Conservation (phyloP, 192 early-diverging fungal genomes). For the Coemansia furcata region DNA sequence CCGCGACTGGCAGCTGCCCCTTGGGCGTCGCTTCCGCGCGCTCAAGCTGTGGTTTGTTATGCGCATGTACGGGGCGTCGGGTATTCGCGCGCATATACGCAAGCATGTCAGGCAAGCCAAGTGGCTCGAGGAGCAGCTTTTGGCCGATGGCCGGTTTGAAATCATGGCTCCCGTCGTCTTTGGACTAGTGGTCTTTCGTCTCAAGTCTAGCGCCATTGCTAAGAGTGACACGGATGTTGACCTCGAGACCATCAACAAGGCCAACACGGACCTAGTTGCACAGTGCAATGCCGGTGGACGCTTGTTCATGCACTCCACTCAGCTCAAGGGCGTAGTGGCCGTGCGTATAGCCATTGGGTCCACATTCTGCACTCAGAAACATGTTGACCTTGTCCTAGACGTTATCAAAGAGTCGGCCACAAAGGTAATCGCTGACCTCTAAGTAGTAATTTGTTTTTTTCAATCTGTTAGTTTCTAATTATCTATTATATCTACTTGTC, state of each 20-base stretch:
- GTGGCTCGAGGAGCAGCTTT: conserved; percentile 37
- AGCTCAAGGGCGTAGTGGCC: conserved; percentile 30
- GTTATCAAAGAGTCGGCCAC: conserved; percentile 14
- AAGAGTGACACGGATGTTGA: background rate
- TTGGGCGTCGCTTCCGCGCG: conserved; percentile 60
- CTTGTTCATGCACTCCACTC: conserved; percentile 41
- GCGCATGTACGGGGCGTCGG: conserved; percentile 57
- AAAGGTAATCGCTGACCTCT: conserved; percentile 5
- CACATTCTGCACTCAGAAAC: conserved; percentile 15
- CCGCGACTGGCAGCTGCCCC: conserved; percentile 58
- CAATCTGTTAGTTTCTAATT: background rate
- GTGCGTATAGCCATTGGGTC: conserved; percentile 41
- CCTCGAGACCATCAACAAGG: conserved; percentile 16
- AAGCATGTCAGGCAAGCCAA: conserved; percentile 37
- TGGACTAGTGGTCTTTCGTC: conserved; percentile 51
- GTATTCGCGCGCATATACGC: conserved; percentile 55
- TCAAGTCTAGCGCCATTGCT: conserved; percentile 33
- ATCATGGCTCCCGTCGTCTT: conserved; percentile 45
- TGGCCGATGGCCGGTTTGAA: conserved; percentile 48
- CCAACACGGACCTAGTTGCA: conserved; percentile 25
- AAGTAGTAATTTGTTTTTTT: background rate
- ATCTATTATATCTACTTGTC: background rate
- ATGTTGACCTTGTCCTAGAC: conserved; percentile 15
- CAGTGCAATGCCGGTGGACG: conserved; percentile 39
- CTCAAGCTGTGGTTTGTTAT: conserved; percentile 69